Evolutionary conservation across 306 rosid species (phyloP).

Genomic region (Fagus sylvatica): DNA sequence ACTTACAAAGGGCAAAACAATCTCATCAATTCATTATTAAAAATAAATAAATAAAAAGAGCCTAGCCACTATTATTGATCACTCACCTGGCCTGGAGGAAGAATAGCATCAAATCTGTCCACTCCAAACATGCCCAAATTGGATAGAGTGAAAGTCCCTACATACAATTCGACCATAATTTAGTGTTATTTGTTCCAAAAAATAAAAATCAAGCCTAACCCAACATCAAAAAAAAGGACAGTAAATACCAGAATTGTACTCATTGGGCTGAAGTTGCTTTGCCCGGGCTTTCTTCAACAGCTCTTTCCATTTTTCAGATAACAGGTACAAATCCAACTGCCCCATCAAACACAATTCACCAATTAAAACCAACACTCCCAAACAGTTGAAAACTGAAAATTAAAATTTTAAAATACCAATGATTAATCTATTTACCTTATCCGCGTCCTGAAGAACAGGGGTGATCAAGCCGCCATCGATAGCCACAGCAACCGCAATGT

Average conservation of each 20-base stretch:
- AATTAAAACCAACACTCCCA: background rate
- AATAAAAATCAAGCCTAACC: background rate
- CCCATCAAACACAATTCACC: conserved; percentile 32
- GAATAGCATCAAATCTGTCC: conserved; percentile 92
- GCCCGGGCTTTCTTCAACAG: conserved; percentile 80
- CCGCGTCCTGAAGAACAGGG: conserved; percentile 91
- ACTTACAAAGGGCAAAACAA: conserved; percentile 11
- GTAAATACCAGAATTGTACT: conserved; percentile 71
- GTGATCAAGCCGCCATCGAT: conserved; percentile 84
- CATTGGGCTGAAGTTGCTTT: conserved; percentile 91
- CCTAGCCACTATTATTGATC: background rate
- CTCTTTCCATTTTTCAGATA: conserved; percentile 94
- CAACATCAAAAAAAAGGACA: background rate
- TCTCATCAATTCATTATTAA: background rate
- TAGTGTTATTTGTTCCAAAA: conserved; percentile 2
- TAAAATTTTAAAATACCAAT: background rate
- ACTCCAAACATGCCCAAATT: conserved; percentile 98
- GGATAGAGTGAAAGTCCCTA: conserved; percentile 94
- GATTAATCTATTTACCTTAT: conserved; percentile 45
- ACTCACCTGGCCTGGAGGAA: conserved; percentile 96
- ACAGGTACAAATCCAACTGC: conserved; percentile 85
- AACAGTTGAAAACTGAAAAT: background rate
- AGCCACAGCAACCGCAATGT: conserved; percentile 83
- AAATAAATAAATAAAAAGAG: background rate
- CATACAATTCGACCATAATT: background rate